Evolutionary conservation across 176 grass and related monocot species (phyloP), one percentile per base, ranked within the genome.

Genomic region (Carex kokanica): DNA sequence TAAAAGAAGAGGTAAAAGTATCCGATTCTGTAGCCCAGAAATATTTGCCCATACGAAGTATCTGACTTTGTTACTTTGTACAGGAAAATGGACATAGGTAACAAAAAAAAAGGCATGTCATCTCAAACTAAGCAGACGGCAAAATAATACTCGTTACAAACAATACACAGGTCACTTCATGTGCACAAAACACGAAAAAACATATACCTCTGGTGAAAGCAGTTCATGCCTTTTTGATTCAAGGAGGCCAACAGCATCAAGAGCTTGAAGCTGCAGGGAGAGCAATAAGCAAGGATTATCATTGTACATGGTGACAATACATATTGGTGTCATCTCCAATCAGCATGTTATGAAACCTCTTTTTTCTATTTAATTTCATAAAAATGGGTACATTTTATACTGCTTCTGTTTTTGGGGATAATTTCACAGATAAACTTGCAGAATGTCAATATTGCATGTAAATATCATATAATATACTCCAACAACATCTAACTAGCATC

Each of bases 241-340:
- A 85, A 87, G 8, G 71, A 88, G 88, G 64, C 88, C 90, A 83
- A 91, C 21, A 89, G 88, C 68, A 83, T 92, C 85, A 81, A 97
- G 87, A 77, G 87, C 81, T 81, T 94, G 83, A 61, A 97, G 84
- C 94, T 97, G 64, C 86, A 84, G 51, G 63, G 0, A 83, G 47
- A 74, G 14, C 16, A 85, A 56, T 53, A 83, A 57, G 27, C 31
- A 80, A 62, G 71, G 25, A 81, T 18, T 55, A 84, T 68, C 47
- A 57, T 36, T 40, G 14, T 36, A 54, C 59, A 10, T 47, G n/a
- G 2, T 78, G 52, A n/a, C 24, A 25, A 12, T 29, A 9, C 72
- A 31, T 54, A 75, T 54, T 29, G 71, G 71, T 16, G 25, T 74
- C 32, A 68, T 40, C 13, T 40, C 24, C 25, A 78, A 32, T 27